Evolutionary conservation across 495 filamentous ascomycete genomes (phyloP).

Genomic region (Sporormia fimetaria): DNA sequence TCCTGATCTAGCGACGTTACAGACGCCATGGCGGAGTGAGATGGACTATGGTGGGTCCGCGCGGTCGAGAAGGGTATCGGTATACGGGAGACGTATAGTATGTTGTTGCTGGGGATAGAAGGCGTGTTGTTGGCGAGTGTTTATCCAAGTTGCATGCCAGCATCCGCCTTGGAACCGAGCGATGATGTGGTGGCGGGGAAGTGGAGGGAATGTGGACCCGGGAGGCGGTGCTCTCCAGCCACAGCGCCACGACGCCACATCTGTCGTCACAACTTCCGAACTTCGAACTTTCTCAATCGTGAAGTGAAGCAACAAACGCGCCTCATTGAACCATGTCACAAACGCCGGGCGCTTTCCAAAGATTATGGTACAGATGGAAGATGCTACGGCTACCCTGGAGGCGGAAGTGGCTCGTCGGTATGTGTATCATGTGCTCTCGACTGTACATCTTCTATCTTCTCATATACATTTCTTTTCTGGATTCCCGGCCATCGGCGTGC

Average conservation of each 20-base stretch:
- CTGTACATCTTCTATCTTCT: background rate
- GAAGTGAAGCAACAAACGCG: no score
- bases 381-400: conserved; percentile 76
- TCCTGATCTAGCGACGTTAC: conserved; percentile 91
- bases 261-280: no score
- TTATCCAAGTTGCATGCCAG: conserved; percentile 5
- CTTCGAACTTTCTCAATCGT: no score
- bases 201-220: conserved; percentile 5
- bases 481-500: background rate
- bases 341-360: conserved; percentile 33
- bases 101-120: background rate
- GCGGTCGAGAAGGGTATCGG: no score
- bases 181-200: conserved; percentile 3
- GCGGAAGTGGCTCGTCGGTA: conserved; percentile 67
- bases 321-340: conserved; percentile 20
- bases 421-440: background rate
- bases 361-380: conserved; percentile 77
- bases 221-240: conserved; percentile 8
- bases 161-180: background rate
- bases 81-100: background rate
- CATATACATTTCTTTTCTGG: background rate
- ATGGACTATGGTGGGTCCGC: background rate
- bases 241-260: no score
- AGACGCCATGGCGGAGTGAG: conserved; percentile 63
- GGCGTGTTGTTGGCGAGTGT: background rate